Evolutionary conservation across 768 basidiomycete genomes (phyloP).

Genomic region (Hygrophorus pudorinus): DNA sequence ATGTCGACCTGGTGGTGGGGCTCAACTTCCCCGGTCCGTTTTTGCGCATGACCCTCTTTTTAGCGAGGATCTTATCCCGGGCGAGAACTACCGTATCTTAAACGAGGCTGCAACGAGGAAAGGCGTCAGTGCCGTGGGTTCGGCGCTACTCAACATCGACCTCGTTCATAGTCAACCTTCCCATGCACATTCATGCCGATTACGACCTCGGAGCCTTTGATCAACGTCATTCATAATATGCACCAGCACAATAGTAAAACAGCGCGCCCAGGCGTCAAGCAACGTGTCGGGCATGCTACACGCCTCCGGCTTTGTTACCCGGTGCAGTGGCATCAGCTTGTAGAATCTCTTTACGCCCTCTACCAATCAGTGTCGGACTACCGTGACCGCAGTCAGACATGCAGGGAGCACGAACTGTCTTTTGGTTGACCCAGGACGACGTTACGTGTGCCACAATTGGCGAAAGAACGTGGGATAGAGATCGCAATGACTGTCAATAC

Average conservation of each 20-base stretch:
- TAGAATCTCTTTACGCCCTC: conserved; percentile 28
- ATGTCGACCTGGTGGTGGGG: not conserved
- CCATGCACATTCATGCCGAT: conserved; percentile 37
- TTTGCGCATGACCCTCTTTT: conserved; percentile 58
- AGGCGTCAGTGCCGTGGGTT: conserved; percentile 45
- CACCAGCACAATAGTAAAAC: conserved; percentile 3
- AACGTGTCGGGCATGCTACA: conserved; percentile 48
- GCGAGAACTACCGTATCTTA: conserved; percentile 37
- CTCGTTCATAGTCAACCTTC: conserved; percentile 42
- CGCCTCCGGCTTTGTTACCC: conserved; percentile 42
- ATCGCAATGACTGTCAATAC: conserved; percentile 56
- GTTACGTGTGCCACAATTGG: conserved; percentile 41
- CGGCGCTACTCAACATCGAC: conserved; percentile 49
- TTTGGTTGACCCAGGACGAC: conserved; percentile 42
- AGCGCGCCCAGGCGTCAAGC: conserved; percentile 13
- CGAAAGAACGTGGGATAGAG: conserved; percentile 32
- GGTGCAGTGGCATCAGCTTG: conserved; percentile 35
- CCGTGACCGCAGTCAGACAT: conserved; percentile 60
- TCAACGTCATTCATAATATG: conserved; percentile 38
- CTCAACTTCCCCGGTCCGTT: conserved; percentile 23
- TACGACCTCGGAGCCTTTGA: conserved; percentile 43
- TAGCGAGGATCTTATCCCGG: conserved; percentile 24
- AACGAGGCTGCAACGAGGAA: conserved; percentile 26
- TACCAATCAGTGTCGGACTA: conserved; percentile 44
- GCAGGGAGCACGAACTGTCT: conserved; percentile 23